A percentile compares a stretch with the other conserved stretches of the same genome.
These are phyloP conservation scores for Monilinia fructigena DNA, from an alignment of 2,329 filamentous ascomycete genomes.

Conservation along the genomic window DNA sequence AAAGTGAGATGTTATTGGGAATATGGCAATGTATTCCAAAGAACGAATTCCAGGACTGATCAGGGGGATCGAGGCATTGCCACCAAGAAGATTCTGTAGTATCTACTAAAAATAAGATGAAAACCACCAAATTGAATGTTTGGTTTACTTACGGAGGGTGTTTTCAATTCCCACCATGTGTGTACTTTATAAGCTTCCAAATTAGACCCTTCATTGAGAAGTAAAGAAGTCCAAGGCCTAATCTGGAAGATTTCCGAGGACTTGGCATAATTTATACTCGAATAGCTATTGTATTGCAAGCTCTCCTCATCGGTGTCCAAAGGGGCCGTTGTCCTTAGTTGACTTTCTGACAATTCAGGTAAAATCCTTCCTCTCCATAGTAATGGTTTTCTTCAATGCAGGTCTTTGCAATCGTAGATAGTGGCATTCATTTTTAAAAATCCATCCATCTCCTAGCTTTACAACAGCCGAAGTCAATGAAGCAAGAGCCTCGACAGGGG, in stretches of 20 bases:
- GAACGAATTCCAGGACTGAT: slow-evolving; percentile 48
- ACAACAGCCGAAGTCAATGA: slow-evolving; percentile 58
- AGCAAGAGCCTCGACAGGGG: slow-evolving; percentile 62
- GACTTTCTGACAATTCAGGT: background rate
- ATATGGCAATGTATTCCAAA: slow-evolving; percentile 63
- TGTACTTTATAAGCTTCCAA: slow-evolving; percentile 64
- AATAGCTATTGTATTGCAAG: background rate
- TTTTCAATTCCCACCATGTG: slow-evolving; percentile 65
- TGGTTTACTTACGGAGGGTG: slow-evolving; percentile 44
- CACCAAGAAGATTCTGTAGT: slow-evolving; percentile 51
- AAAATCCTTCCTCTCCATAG: background rate
- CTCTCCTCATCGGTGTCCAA: background rate
- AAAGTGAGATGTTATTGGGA: slow-evolving; percentile 64
- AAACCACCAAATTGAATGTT: background rate
- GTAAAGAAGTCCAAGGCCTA: slow-evolving; percentile 59
- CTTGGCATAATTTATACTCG: slow-evolving; percentile 1
- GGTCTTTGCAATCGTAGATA: slow-evolving; percentile 49
- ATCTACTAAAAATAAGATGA: slow-evolving; percentile 45
- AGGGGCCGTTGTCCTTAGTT: background rate
- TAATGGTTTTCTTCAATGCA: slow-evolving; percentile 1
- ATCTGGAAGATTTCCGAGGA: slow-evolving; percentile 29
- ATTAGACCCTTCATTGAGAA: slow-evolving; percentile 74
- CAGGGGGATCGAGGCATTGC: slow-evolving; percentile 37
- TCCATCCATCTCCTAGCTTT: slow-evolving; percentile 58
- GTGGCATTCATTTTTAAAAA: slow-evolving; percentile 62